Conservation (phyloP, 2,329 filamentous ascomycete species). For the Colletotrichum eleusines region DNA sequence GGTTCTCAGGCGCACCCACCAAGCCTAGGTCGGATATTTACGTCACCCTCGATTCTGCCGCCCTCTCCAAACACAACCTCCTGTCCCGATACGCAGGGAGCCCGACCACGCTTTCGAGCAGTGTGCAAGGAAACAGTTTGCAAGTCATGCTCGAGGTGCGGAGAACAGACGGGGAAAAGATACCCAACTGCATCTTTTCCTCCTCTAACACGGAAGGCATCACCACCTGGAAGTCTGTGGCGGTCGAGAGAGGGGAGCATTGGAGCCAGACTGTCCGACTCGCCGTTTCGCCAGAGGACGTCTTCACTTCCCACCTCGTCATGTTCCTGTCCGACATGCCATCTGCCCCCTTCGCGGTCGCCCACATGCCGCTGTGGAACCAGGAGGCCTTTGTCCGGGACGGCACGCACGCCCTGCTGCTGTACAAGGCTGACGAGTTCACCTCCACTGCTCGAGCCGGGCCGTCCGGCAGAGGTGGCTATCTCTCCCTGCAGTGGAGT, state of each 20-base stretch:
- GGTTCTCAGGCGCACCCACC: constrained; percentile 91
- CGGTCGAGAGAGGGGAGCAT: constrained; percentile 79
- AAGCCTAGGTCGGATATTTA: constrained; percentile 95
- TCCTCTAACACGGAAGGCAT: constrained; percentile 83
- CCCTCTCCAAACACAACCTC: constrained; percentile 80
- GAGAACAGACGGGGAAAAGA: constrained; percentile 79
- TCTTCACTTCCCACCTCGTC: constrained; percentile 85
- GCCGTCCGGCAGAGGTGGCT: constrained; percentile 82
- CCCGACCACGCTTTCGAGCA: constrained; percentile 75
- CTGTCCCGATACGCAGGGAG: constrained; percentile 78
- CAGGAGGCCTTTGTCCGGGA: constrained; percentile 90
- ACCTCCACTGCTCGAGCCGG: constrained; percentile 76
- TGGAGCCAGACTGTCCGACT: constrained; percentile 93
- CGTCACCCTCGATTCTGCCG: constrained; percentile 82
- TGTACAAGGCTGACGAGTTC: constrained; percentile 93
- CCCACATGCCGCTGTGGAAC: constrained; percentile 95
- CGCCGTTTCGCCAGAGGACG: constrained; percentile 81
- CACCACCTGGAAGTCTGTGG: constrained; percentile 90
- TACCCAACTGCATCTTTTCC: constrained; percentile 89
- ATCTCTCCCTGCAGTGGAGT: constrained; percentile 86
- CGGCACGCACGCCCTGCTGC: constrained; percentile 80
- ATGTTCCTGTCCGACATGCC: constrained; percentile 91
- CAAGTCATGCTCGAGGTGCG: constrained; percentile 93
- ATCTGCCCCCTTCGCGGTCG: constrained; percentile 88
- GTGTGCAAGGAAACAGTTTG: constrained; percentile 77